Base-by-base conservation (phyloP, 169 alveolate genomes). In the Plasmodium reichenowi region DNA sequence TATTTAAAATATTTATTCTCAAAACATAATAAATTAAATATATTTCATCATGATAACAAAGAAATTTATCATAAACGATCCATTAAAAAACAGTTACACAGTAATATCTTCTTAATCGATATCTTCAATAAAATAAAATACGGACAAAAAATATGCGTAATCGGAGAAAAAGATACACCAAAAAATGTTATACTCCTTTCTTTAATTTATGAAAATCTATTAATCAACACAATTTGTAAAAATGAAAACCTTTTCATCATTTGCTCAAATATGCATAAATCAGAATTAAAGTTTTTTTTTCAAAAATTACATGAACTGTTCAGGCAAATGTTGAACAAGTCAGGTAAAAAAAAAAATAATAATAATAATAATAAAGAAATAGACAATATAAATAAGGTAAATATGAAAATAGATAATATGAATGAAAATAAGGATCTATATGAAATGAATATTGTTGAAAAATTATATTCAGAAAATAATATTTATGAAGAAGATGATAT, bases 211-310 rank as follows among this genome's bases (percentile, higher is more conserved):
- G 89, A 64, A 52, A 78, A 78, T 66, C 67, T 78, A 17, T n/a
- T 78, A 1, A 15, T 71, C 45, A 78, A 78, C 45, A 48, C 66
- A 32, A 24, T 78, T 78, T 54, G 67, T 54, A 67, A 78, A 13
- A 66, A 78, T 63, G 89, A 78, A 58, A 56, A 78, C 38, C 54
- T 78, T 78, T 78, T 78, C 67, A 78, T 78, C n/a, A 47, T 78
- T n/a, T 78, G 89, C 32, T 63, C 89, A 59, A 64, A 64, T 59
- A 70, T 66, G 26, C 29, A 56, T 59, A 78, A 78, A 32, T 56
- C 78, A 10, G 89, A 78, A 70, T 48, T 47, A 2, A 50, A 32
- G 3, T 29, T 32, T 8, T 13, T 72, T 56, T 72, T 72, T 54
- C 68, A 29, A 24, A 2, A 72, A 12, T 72, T 72, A 32, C 17